Base-by-base conservation (phyloP, 2,329 filamentous ascomycete genomes). In the Chaetomium sp. region DNA sequence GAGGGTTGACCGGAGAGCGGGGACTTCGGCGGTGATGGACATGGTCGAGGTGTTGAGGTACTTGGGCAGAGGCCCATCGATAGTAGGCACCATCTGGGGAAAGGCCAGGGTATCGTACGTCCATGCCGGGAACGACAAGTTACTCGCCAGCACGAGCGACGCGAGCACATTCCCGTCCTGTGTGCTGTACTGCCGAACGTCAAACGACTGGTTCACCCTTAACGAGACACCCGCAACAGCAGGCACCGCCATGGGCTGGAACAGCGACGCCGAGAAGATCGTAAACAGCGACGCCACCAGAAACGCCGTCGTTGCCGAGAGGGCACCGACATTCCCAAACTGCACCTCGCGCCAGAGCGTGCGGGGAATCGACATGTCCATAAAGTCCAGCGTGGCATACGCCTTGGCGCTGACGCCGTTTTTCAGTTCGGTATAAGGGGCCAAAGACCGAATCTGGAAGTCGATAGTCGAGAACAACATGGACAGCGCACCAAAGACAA, bases 361-460 rank as follows among this genome's bases (percentile, higher is more conserved):
- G 7, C 50, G 41, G 7, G 50, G 50, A n/a, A 52, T 19, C 3
- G 42, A 52, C 35, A 46, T 52, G 42, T 52, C 50, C 50, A 52
- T 52, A 35, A 52, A 46, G 35, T 52, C 50, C 9, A 52, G 41
- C 7, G 42, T 40, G 5, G 34, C 4, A 8, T 46, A 52, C 8
- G 35, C 7, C 35, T 40, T 45, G 9, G 50, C 34, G 19, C 4
- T 36, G 3, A 52, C 42, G 11, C n/a, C 14, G 3, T 38, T 9
- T n/a, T 33, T 52, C 3, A 52, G 49, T 1, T 40, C 49, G 0
- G 19, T n/a, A 33, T 45, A 52, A 7, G 49, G 41, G 11, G 49
- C 49, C 4, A 52, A 40, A 34, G 40, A 52, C 14, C 49, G 14
- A 35, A 52, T 14, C 34, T 52, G 49, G 6, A 52, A 52, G 41